Evolutionary conservation across 2,329 filamentous ascomycete species (phyloP), one percentile per base, ranked within the genome.

Genomic region (Xylariales sp.): DNA sequence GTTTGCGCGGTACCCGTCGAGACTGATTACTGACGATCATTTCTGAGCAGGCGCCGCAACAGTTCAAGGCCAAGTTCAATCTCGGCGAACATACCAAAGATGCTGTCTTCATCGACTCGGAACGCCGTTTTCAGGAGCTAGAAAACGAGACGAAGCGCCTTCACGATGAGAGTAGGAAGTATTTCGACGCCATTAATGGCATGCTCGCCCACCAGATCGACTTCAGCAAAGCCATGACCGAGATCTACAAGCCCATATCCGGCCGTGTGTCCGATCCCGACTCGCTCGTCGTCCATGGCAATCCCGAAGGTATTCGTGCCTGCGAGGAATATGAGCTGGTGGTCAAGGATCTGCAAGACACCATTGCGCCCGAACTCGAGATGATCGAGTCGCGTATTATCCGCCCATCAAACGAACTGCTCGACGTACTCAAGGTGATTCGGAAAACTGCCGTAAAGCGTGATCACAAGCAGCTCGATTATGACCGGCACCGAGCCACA

Each of bases 181-280:
- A 99, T 81, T 97, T 97, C 76, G 90, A 97, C 62, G 93, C 96
- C 78, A 97, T 99, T 83, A 97, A 98, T 83, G 93, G 92, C 85
- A 99, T 99, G 96, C 88, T 99, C 76, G 89, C 85, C 78, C 94
- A 98, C 82, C 96, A 99, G 84, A 98, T 99, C 81, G 95, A 97
- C 79, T 99, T 99, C 83, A 97, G 95, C 75, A 90, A 97, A 82
- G 93, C 94, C 73, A 95, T 97, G 84, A 91, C 92, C 71, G 96
- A 99, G 81, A 91, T 99, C 76, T 99, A 99, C 86, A 97, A 97
- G 80, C 96, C 96, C 74, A 99, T 99, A 75, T 97, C 95, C 63
- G 96, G 96, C 63, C 92, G 96, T 78, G 88, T 97, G 81, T 98
- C 95, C 53, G 96, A 99, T 80, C 96, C 96, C 9, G 91, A 94